Conservation (phyloP, 1,284 basidiomycete genomes). For the Phenoliferia sp. region DNA sequence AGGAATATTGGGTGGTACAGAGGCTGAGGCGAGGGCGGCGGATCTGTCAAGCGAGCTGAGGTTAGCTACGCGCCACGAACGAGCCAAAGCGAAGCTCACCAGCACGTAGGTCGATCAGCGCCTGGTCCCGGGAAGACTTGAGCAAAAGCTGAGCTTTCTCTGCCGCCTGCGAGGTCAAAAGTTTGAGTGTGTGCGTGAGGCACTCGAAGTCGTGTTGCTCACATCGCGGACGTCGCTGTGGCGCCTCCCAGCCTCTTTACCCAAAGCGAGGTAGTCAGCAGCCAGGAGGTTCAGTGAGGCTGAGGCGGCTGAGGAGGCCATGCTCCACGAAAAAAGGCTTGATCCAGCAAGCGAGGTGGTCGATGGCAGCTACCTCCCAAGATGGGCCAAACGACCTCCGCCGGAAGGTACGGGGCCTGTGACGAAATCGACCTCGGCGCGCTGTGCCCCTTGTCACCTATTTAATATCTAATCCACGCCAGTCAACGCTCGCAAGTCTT, state of each 20-base stretch:
- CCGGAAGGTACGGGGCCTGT: too few relatives aligned
- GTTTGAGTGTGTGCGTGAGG: too few relatives aligned
- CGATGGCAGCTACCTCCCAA: too few relatives aligned
- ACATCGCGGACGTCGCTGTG: conserved; percentile 81
- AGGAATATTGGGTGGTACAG: conserved; percentile 84
- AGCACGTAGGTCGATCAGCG: conserved; percentile 28
- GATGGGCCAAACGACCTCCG: too few relatives aligned
- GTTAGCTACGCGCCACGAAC: background rate
- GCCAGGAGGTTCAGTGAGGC: background rate
- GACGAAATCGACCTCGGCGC: too few relatives aligned
- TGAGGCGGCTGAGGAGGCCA: background rate
- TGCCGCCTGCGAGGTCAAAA: conserved; percentile 38
- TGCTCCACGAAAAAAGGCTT: too few relatives aligned
- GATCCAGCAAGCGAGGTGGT: too few relatives aligned
- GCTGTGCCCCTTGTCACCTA: too few relatives aligned
- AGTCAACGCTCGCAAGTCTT: too few relatives aligned
- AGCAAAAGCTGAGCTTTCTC: conserved; percentile 37
- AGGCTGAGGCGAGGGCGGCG: conserved; percentile 65
- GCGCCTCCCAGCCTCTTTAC: conserved; percentile 71
- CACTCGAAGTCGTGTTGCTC: too few relatives aligned
- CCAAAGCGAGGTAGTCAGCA: background rate
- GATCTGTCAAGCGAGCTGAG: conserved; percentile 51
- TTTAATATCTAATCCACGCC: too few relatives aligned
- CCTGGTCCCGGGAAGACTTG: conserved; percentile 31
- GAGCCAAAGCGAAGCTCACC: conserved; percentile 1